Percentiles rank a stretch among this genome's conserved stretches.
phyloP scores from a whole-genome alignment of 306 rosid genomes.

The Prunus davidiana region DNA sequence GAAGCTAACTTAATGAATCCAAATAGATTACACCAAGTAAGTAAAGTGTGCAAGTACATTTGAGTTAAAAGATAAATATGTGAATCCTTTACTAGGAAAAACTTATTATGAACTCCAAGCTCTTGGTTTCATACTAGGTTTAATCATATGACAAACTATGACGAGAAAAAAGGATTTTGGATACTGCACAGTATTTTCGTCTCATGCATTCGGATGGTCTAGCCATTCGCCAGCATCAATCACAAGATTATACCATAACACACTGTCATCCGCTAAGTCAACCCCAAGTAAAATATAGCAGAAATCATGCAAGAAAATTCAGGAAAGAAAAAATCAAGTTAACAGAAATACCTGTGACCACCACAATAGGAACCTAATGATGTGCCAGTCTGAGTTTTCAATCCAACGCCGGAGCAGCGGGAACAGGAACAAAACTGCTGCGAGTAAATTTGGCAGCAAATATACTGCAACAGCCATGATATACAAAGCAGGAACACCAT shows the following conservation, averaged over 20 bases:
- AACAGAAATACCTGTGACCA: constrained; percentile 84
- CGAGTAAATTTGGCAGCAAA: constrained; percentile 78
- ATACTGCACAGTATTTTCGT: constrained; percentile 10
- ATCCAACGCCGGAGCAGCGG: constrained; percentile 99
- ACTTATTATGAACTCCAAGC: neutral
- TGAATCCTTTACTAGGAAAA: neutral
- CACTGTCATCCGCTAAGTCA: neutral
- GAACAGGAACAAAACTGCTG: constrained; percentile 67
- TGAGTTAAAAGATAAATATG: neutral
- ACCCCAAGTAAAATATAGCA: neutral
- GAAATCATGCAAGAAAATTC: neutral
- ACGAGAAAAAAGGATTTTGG: constrained; percentile 1
- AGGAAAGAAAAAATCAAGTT: constrained; percentile 13
- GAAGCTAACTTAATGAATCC: neutral
- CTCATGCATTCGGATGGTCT: constrained; percentile 4
- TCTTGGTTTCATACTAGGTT: neutral
- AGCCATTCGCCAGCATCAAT: constrained; percentile 9
- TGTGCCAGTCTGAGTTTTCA: constrained; percentile 96
- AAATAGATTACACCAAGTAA: neutral
- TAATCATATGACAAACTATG: neutral
- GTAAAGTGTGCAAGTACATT: neutral
- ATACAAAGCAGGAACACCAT: constrained; percentile 73
- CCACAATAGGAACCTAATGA: constrained; percentile 85
- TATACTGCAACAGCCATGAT: constrained; percentile 71
- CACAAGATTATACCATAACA: neutral